A percentile compares a stretch with the other conserved stretches of the same genome.
phyloP scores from a whole-genome alignment of 192 early-diverging fungal genomes.

The Entrophospora sp. region DNA sequence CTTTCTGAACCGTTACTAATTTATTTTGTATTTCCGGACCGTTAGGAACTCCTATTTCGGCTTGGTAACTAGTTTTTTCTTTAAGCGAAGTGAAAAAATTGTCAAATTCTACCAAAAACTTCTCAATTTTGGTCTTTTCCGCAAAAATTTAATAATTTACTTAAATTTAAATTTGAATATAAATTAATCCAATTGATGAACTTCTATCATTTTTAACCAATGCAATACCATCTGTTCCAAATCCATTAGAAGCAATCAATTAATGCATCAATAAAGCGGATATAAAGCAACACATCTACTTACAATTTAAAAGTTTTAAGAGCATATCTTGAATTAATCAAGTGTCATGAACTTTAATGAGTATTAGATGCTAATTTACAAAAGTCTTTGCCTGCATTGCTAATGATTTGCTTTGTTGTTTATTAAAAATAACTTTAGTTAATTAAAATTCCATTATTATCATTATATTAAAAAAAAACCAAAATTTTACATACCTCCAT shows the following conservation, averaged over 20 bases:
- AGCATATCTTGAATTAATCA: slow-evolving; percentile 86
- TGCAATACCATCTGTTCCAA: slow-evolving; percentile 80
- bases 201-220: slow-evolving; percentile 50
- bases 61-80: too few species aligned
- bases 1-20: too few species aligned
- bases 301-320: slow-evolving; percentile 85
- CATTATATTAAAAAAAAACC: not conserved
- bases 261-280: not conserved
- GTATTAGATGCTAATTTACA: slow-evolving; percentile 93
- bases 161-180: not conserved
- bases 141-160: not conserved
- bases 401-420: not conserved
- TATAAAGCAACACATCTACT: slow-evolving; percentile 8
- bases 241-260: slow-evolving; percentile 62
- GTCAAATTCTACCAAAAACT: too few species aligned
- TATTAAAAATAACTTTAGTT: not conserved
- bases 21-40: too few species aligned
- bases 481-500: slow-evolving; percentile 46
- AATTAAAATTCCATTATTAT: not conserved
- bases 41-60: too few species aligned
- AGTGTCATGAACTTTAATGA: slow-evolving; percentile 88
- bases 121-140: too few species aligned
- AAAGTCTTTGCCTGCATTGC: slow-evolving; percentile 81
- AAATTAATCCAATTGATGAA: not conserved
- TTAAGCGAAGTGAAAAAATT: too few species aligned